Evolutionary conservation across 352 stramenopile genomes (phyloP).

Genomic region (Phytophthora pisi): DNA sequence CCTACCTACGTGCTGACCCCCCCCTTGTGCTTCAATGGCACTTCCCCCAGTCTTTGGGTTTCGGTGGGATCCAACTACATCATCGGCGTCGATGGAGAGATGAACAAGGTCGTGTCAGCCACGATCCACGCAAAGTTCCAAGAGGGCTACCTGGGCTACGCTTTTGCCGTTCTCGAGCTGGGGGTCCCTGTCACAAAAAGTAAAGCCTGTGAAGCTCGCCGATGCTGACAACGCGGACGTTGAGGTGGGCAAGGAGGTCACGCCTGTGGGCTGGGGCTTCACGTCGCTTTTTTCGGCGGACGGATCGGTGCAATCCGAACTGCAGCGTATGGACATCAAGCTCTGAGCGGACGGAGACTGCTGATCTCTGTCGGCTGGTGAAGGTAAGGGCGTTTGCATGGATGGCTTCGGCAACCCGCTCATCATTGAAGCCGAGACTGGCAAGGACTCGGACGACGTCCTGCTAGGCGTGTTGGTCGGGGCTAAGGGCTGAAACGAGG

Average conservation of each 20-base stretch:
- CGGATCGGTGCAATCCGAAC: background rate
- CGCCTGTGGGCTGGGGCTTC: constrained; percentile 31
- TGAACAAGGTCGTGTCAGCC: constrained; percentile 14
- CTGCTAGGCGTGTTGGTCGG: background rate
- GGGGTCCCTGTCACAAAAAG: constrained; percentile 23
- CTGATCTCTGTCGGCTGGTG: background rate
- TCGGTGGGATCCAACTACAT: constrained; percentile 21
- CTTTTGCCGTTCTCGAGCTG: constrained; percentile 51
- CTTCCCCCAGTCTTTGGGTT: background rate
- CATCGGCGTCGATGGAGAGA: constrained; percentile 20
- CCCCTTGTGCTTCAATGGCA: background rate
- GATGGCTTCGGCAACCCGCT: background rate
- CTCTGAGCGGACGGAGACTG: background rate
- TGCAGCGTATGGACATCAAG: background rate
- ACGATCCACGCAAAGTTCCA: background rate
- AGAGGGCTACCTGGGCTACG: constrained; percentile 11
- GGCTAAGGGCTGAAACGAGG: background rate
- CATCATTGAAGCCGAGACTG: background rate
- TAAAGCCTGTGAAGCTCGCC: constrained; percentile 34
- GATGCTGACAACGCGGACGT: constrained; percentile 1
- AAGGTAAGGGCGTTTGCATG: background rate
- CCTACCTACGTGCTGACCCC: background rate
- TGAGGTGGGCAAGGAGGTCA: constrained; percentile 19
- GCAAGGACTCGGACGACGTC: background rate
- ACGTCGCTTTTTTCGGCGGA: background rate